Evolutionary conservation across 495 filamentous ascomycete genomes (phyloP), one percentile per base, ranked within the genome.

Genomic region (Aspergillus coremiiformis): DNA sequence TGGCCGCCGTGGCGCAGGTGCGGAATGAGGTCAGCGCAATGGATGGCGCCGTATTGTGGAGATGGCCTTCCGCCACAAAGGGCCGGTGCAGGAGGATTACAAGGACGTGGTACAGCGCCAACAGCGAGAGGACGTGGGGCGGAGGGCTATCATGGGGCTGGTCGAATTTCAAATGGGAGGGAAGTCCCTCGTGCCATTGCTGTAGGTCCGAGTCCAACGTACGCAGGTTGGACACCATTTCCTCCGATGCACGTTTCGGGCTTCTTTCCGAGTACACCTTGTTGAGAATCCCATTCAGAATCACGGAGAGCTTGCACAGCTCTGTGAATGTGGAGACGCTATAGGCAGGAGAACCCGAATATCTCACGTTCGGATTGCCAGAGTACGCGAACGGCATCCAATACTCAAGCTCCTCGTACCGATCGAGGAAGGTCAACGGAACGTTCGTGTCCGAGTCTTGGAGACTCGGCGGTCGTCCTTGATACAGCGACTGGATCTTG

Each of bases 51-150:
- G 56, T 59, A 5, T 58, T 55, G 46, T 66, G 47, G 33, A 60
- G 49, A 50, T 57, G 58, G 35, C 51, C 57, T 7, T 68, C 61
- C 11, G 54, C 37, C 0, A 63, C 52, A 22, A 65, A 65, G 12
- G 54, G 62, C 10, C 62, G 62, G 44, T 63, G 54, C 5, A 64
- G 52, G 0, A 63, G 50, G 20, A 65, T 65, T 9, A 64, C 2
- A 0, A 70, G 60, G 0, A 62, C 33, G 19, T 64, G 10, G 41
- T 51, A 49, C 37, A 59, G 45, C 9, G 47, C 54, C 37, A 44
- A 7, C 1, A 39, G 35, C 3, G 35, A 39, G n/a, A 19, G 17
- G 35, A 19, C 35, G 35, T 39, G 15, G 32, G 35, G 35, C 35
- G 11, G 35, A 39, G 35, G 35, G 35, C n/a, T 35, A 3, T 39